Evolutionary conservation across 441 rosid species (phyloP).

Genomic region (Dalechampia spathulata): DNA sequence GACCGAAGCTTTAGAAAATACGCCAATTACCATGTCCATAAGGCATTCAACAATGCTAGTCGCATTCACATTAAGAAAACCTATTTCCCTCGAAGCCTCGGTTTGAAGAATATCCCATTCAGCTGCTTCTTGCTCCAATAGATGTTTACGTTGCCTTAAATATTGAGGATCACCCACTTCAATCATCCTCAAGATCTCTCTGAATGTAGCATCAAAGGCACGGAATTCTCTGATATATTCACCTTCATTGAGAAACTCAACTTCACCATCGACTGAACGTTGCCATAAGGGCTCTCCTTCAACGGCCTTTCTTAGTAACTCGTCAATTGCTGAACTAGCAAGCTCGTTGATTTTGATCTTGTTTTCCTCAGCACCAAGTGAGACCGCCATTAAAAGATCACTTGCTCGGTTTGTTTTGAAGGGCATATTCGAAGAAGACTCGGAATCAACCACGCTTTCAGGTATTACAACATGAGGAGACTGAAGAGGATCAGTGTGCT

Average conservation of each 20-base stretch:
- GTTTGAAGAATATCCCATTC: conserved; percentile 4
- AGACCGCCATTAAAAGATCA: conserved; percentile 39
- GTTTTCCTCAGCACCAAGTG: conserved; percentile 22
- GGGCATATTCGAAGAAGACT: conserved; percentile 14
- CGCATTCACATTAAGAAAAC: conserved; percentile 19
- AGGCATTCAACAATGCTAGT: conserved; percentile 27
- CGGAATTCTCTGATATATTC: conserved; percentile 25
- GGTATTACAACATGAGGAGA: no score
- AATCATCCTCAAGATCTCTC: conserved; percentile 24
- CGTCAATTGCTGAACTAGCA: conserved; percentile 30
- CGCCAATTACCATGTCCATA: conserved; percentile 35
- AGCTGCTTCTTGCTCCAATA: neutral
- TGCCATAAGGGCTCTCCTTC: conserved; percentile 31
- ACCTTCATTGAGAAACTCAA: conserved; percentile 23
- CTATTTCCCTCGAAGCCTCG: conserved; percentile 32
- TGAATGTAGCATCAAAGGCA: conserved; percentile 15
- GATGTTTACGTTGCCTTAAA: neutral
- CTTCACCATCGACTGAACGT: neutral
- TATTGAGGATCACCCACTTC: conserved; percentile 14
- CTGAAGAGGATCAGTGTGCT: no score
- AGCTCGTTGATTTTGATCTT: conserved; percentile 18
- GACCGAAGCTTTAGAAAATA: neutral
- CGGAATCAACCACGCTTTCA: conserved; percentile 9
- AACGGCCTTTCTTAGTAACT: conserved; percentile 23
- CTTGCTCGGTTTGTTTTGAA: conserved; percentile 17